A percentile compares a stretch with the other conserved stretches of the same genome.
These are phyloP conservation scores for Euphrasia arctica DNA, from an alignment of 305 asterid genomes.

Conservation along the genomic window DNA sequence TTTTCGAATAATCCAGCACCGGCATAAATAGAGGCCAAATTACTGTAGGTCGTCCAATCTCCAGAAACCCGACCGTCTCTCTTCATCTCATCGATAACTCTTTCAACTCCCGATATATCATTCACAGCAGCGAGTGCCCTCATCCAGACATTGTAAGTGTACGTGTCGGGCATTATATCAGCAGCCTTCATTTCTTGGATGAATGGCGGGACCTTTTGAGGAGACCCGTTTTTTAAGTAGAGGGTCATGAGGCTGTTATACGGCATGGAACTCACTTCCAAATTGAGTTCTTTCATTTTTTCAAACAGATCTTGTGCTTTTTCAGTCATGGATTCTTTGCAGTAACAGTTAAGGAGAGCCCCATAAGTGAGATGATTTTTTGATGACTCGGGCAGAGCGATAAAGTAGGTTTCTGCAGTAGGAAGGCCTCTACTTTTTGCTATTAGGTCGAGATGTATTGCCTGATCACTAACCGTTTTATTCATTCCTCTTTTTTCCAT, in stretches of 20 bases:
- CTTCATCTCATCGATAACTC: slow-evolving; percentile 92
- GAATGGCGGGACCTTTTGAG: slow-evolving; percentile 55
- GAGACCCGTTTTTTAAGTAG: slow-evolving; percentile 51
- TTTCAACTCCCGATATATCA: slow-evolving; percentile 81
- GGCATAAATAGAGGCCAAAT: slow-evolving; percentile 82
- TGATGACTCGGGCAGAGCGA: slow-evolving; percentile 65
- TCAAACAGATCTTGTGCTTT: slow-evolving; percentile 67
- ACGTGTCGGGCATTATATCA: slow-evolving; percentile 65
- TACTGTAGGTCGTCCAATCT: slow-evolving; percentile 95
- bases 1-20: slow-evolving; percentile 66
- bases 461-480: slow-evolving; percentile 85
- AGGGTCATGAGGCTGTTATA: slow-evolving; percentile 91
- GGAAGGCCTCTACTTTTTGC: slow-evolving; percentile 65
- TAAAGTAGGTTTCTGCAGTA: slow-evolving; percentile 76
- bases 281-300: slow-evolving; percentile 82
- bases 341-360: slow-evolving; percentile 85
- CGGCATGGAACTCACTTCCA: slow-evolving; percentile 70
- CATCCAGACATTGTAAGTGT: slow-evolving; percentile 92
- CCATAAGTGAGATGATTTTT: slow-evolving; percentile 75
- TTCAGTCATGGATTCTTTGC: slow-evolving; percentile 70
- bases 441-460: slow-evolving; percentile 82
- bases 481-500: slow-evolving; percentile 87
- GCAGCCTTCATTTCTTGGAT: slow-evolving; percentile 84
- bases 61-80: slow-evolving; percentile 81
- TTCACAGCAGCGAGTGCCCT: slow-evolving; percentile 79